phyloP scores from a whole-genome alignment of 208 protist species.

The Trypanosoma congolense region DNA sequence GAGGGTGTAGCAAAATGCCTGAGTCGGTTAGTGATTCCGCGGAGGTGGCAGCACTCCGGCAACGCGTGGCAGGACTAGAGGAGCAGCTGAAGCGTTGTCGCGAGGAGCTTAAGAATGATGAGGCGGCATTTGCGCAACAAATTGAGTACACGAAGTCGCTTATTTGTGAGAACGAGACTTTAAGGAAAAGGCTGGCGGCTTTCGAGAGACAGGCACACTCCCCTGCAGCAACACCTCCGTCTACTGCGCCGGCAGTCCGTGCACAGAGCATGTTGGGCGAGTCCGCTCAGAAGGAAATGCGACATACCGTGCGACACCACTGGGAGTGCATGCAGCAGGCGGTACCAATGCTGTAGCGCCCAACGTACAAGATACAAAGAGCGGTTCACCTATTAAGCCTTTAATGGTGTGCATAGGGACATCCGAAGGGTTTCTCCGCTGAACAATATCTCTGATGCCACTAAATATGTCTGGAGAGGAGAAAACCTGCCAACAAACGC shows the following conservation, averaged over 20 bases:
- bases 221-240: neutral
- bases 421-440: no score
- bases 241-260: neutral
- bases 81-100: constrained; percentile 52
- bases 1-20: neutral
- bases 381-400: no score
- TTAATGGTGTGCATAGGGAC: no score
- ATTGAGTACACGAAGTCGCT: constrained; percentile 50
- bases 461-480: no score
- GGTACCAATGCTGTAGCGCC: no score
- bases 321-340: no score
- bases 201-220: neutral
- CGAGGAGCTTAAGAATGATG: constrained; percentile 66
- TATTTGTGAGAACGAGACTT: constrained; percentile 38
- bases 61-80: constrained; percentile 21
- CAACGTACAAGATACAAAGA: no score
- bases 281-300: no score
- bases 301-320: no score
- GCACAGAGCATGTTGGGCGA: neutral
- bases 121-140: constrained; percentile 66
- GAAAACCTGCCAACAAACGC: neutral
- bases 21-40: neutral
- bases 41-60: constrained; percentile 22
- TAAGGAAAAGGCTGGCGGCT: constrained; percentile 15
- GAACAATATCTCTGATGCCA: no score